Evolutionary conservation across 2,329 filamentous ascomycete species (phyloP).

Genomic region (Xylariaceae sp.): DNA sequence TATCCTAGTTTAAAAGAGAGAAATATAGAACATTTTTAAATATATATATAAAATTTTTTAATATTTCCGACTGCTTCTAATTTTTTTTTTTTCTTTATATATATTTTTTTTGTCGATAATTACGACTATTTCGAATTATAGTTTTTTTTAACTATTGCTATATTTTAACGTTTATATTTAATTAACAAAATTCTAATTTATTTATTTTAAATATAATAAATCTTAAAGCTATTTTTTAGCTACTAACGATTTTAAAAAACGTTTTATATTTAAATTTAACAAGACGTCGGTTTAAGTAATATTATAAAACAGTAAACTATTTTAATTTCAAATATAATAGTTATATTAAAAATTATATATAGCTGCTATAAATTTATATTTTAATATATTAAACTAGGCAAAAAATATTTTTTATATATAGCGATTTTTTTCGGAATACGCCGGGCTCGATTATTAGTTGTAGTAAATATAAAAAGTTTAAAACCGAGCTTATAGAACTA

Average conservation of each 20-base stretch:
- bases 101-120: not conserved
- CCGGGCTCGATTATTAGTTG: not conserved
- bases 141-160: not conserved
- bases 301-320: not conserved
- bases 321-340: not conserved
- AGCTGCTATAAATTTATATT: not conserved
- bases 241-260: not conserved
- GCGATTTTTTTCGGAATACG: not conserved
- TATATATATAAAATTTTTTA: not conserved
- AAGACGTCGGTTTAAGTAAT: not conserved
- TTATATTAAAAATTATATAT: not conserved
- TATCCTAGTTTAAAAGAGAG: not conserved
- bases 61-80: not conserved
- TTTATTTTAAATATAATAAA: not conserved
- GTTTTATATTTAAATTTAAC: not conserved
- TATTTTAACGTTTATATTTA: not conserved
- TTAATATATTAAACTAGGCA: not conserved
- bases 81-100: not conserved
- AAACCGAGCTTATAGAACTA: not conserved
- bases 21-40: not conserved
- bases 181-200: not conserved
- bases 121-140: not conserved
- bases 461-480: not conserved
- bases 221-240: not conserved
- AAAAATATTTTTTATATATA: not conserved